Evolutionary conservation across 2,329 filamentous ascomycete genomes (phyloP), one percentile per base, ranked within the genome.

Genomic region (Colletotrichum orchidophilum): DNA sequence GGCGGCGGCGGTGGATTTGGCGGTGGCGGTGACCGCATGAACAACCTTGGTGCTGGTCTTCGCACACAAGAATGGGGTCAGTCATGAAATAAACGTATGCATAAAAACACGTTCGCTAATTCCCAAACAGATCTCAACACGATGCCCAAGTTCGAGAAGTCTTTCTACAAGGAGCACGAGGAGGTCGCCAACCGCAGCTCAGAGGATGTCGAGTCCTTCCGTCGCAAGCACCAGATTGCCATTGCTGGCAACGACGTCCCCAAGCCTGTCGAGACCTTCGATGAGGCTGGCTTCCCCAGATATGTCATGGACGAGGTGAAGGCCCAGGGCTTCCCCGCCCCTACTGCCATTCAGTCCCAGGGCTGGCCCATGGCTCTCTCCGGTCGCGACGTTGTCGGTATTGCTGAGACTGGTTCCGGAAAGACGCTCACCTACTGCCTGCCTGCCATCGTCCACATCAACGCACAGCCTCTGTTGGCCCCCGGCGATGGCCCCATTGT

Each of bases 261-360:
- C 76, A 96, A 95, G 83, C 96, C 96, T 63, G 96, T 99, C 72
- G 93, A 97, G 84, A 97, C 92, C 49, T 99, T 99, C 81, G 96
- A 99, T 77, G 96, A 99, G 86, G 96, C 96, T 81, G 94, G 94
- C 53, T 99, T 99, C 86, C 96, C 96, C 53, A 90, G 91, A 77
- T 99, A 99, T 81, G 96, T 99, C 74, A 96, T 99, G 90, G 95
- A 94, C 78, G 96, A 99, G 83, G 96, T 99, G 80, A 99, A 99
- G 90, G 94, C 95, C 27, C 96, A 98, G 85, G 96, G 96, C 54
- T 99, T 99, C 84, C 90, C 93, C 73, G 93, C 92, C 66, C 96
- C 96, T 49, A 99, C 96, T 52, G 92, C 96, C 74, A 98, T 99
- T 82, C 96, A 99, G 85, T 97, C 96, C 21, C 96, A 98, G 83